Conservation (phyloP, 1,139 yeast species). For the Candida sp. region DNA sequence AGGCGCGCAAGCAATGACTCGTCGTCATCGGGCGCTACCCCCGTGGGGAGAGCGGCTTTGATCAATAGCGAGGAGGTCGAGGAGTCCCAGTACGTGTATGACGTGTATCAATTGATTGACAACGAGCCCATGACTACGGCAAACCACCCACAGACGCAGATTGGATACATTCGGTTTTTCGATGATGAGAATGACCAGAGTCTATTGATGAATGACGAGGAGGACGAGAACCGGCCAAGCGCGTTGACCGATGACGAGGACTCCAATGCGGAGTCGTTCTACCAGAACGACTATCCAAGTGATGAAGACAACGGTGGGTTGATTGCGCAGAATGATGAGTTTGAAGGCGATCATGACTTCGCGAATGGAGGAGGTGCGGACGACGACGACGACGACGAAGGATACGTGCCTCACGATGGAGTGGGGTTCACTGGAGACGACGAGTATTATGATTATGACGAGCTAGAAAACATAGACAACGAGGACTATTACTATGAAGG, state of each 20-base stretch:
- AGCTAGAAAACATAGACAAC: constrained; percentile 17
- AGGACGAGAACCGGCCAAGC: constrained; percentile 40
- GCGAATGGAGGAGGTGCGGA: constrained; percentile 15
- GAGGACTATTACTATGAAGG: constrained; percentile 30
- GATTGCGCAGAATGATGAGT: constrained; percentile 13
- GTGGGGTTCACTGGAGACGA: constrained; percentile 19
- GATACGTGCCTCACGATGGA: constrained; percentile 43
- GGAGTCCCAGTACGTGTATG: constrained; percentile 71
- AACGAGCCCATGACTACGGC: constrained; percentile 49
- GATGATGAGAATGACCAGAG: constrained; percentile 62
- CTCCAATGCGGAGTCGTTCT: constrained; percentile 81
- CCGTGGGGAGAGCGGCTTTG: constrained; percentile 1
- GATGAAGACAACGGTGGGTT: constrained; percentile 71
- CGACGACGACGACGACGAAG: constrained; percentile 18
- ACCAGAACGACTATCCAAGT: constrained; percentile 94
- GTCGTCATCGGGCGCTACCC: constrained; percentile 9
- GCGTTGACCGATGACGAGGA: constrained; percentile 45
- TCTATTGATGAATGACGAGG: constrained; percentile 41
- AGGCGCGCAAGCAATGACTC: constrained; percentile 16
- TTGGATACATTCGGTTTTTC: constrained; percentile 71
- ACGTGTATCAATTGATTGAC: constrained; percentile 61
- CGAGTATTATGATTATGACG: constrained; percentile 18
- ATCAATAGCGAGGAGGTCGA: constrained; percentile 5
- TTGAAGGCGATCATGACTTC: constrained; percentile 16
- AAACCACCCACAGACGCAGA: constrained; percentile 55